Evolutionary conservation across 192 early-diverging fungal genomes (phyloP), one percentile per base, ranked within the genome.

Genomic region (Coemansia sp.): DNA sequence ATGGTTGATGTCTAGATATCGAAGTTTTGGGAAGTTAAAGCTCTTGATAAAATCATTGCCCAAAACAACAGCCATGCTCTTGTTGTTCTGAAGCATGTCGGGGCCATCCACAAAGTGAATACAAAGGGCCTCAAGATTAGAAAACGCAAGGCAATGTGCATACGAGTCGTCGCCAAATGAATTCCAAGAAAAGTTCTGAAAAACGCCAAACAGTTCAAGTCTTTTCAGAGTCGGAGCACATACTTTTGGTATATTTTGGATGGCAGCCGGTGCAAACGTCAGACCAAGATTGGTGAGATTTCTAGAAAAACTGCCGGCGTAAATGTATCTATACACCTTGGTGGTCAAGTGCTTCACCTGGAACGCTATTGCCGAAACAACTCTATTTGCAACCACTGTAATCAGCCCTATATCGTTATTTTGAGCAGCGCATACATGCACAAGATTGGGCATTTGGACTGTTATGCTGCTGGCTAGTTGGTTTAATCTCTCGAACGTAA

Each of bases 71-170:
- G 3, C 39, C 38, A 41, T 18, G n/a, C 57, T 38, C n/a, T 12
- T 59, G 15, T 59, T 59, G 39, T 39, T 39, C 39, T 59, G 57
- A 40, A 59, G 57, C 57, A 59, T 41, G 39, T 59, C 57, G 5
- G 9, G n/a, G 12, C 57, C 57, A n/a, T 38, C 8, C 39, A 41
- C 32, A 41, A 59, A 59, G 16, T 59, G 39, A 18, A 59, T 9
- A 40, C 39, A 41, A 38, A 59, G 16, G 3, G 9, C 16, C 39
- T 59, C 57, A 40, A 59, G 57, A 3, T 18, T 59, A 2, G 39
- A 1, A 41, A 59, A 59, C 57, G 39, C 57, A 26, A 59, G n/a
- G 9, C 39, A 40, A 9, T 1, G 3, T 16, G 9, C 9, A 38
- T 41, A 13, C 32, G 38, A 38, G 8, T 39, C 39, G 16, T 59